Conservation (phyloP, 257 asterid genomes). For the Primulina huaijiensis region DNA sequence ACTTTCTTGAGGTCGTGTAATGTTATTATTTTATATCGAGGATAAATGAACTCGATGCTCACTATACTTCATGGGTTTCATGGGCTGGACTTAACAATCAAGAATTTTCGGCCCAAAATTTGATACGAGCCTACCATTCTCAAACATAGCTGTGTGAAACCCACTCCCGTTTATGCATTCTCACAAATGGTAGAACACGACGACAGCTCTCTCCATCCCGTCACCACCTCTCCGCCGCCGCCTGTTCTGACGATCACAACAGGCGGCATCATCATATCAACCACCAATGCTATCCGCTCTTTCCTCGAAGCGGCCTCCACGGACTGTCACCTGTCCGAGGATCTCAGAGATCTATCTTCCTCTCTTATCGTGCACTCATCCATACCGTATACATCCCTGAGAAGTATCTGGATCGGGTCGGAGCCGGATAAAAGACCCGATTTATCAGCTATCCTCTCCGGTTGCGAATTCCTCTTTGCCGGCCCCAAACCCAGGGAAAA, state of each 20-base stretch:
- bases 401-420: conserved; percentile 58
- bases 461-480: conserved; percentile 51
- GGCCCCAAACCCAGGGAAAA: conserved; percentile 85
- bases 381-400: conserved; percentile 60
- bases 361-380: conserved; percentile 42
- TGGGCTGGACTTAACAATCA: not conserved
- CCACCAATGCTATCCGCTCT: conserved; percentile 48
- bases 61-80: not conserved
- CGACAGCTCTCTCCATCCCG: conserved; percentile 22
- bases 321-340: conserved; percentile 42
- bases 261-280: conserved; percentile 48
- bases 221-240: conserved; percentile 24
- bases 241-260: not conserved
- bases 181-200: conserved; percentile 15
- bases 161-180: not conserved
- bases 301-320: conserved; percentile 55
- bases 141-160: not conserved
- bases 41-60: too few species aligned
- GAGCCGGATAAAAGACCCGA: conserved; percentile 45
- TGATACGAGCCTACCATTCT: not conserved
- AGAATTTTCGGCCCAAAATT: not conserved
- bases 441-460: conserved; percentile 40
- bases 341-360: conserved; percentile 58
- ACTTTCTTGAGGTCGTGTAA: too few species aligned
- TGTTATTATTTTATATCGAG: too few species aligned